Evolutionary conservation across 352 stramenopile genomes (phyloP), one percentile per base, ranked within the genome.

Genomic region (Globisporangium viniferum): DNA sequence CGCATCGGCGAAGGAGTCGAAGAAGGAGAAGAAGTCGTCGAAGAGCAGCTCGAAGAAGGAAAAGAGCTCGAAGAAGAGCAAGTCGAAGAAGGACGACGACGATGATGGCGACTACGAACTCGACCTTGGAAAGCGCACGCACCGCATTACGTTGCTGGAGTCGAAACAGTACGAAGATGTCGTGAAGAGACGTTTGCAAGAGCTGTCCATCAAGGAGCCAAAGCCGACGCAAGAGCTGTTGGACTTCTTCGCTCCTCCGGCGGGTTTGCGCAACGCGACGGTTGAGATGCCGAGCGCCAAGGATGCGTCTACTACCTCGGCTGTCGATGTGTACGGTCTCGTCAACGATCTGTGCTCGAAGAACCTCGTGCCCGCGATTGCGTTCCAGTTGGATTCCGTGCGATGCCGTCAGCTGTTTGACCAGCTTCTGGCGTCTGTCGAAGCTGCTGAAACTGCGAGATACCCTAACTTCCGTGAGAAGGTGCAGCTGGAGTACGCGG

Each of bases 91-190:
- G 24, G 82, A 91, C 5, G 86, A 93, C 2, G 83, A 90, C 1
- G 84, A 97, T 33, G 78, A 82, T 14, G 81, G 66, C 5, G 71
- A 81, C 22, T 88, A 82, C 48, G 80, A 91, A 61, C 74, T 91
- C 5, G 82, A 93, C 51, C 74, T 93, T 14, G 85, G 85, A 46
- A 91, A 94, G 54, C 77, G 84, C 54, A 88, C 77, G 48, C 81
- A 98, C 70, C 93, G 97, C 64, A 99, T 99, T 73, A 99, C 97
- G 35, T 78, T 99, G 27, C 95, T 98, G 76, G 91, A 98, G 77
- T 98, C 96, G 18, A 99, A 99, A 79, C 90, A 98, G 58, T 99
- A 99, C 79, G 97, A 99, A 80, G 93, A 97, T 57, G 88, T 90
- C 58, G 84, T 99, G 71, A 99, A 99, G 81, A 82, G 88, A 46